phyloP scores from a whole-genome alignment of 768 basidiomycete species.

The Tulasnella calospora region DNA sequence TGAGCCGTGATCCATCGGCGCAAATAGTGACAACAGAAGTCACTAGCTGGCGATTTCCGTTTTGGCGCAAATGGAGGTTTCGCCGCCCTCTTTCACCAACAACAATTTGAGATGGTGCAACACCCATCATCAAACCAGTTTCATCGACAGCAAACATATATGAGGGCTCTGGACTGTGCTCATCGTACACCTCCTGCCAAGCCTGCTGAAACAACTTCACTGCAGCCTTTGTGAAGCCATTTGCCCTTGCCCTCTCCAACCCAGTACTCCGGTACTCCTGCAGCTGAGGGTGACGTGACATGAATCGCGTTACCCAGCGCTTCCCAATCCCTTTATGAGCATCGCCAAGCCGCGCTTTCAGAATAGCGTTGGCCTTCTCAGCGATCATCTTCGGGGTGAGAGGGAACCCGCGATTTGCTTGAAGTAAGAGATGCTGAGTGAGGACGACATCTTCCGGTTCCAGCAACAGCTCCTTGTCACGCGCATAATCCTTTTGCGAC shows the following conservation, averaged over 20 bases:
- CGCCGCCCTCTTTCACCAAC: slow-evolving; percentile 22
- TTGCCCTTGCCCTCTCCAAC: slow-evolving; percentile 18
- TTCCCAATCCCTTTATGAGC: neutral
- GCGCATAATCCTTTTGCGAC: neutral
- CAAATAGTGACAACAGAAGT: slow-evolving; percentile 25
- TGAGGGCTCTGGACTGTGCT: neutral
- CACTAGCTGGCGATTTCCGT: slow-evolving; percentile 24
- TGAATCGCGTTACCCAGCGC: slow-evolving; percentile 27
- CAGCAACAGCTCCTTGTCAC: neutral
- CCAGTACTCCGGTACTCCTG: slow-evolving; percentile 10
- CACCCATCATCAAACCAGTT: slow-evolving; percentile 18
- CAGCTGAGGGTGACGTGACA: slow-evolving; percentile 19
- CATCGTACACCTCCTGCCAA: slow-evolving; percentile 11
- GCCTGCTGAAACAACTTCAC: neutral
- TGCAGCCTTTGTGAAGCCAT: slow-evolving; percentile 11
- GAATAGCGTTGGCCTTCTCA: slow-evolving; percentile 37
- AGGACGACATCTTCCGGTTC: neutral
- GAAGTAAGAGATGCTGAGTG: neutral
- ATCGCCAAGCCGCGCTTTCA: neutral
- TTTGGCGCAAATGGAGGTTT: neutral
- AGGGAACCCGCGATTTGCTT: slow-evolving; percentile 35
- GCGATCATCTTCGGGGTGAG: slow-evolving; percentile 37
- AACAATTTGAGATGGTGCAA: slow-evolving; percentile 4
- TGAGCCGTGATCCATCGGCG: slow-evolving; percentile 9
- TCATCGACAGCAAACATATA: slow-evolving; percentile 25